Evolutionary conservation across 2,329 filamentous ascomycete species (phyloP), one percentile per base, ranked within the genome.

Genomic region (Claviceps capensis): DNA sequence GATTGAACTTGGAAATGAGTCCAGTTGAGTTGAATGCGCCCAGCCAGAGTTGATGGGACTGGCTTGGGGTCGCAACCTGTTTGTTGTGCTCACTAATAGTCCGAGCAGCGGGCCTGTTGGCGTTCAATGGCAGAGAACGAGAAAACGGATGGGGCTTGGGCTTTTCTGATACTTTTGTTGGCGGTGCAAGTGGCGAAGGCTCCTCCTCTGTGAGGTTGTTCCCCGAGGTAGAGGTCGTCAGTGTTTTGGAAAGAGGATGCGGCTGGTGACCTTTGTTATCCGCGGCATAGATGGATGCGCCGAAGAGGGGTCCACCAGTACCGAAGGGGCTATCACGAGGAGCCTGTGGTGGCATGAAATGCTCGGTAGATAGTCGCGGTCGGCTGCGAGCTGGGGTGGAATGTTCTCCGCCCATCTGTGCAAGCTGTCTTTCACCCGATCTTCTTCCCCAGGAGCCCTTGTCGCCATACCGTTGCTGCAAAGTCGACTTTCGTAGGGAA

Each of bases 1-100:
- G 83, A 62, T 93, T 94, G 67, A 94, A 87, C 71, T 98, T 98
- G 11, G 93, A 96, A 51, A 98, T 85, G 30, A 98, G 73, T 1
- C 91, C 90, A 0, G 93, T 97, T 1, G 93, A 97, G 74, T 88
- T 89, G 68, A 96, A 96, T 6, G 89, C 89, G 42, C 86, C 82
- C 36, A 86, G 83, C 52, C 86, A 77, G 22, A 90, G 85, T 62
- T 83, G 88, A 7, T 62, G 61, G 1, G 61, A 57, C 8, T 63
- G 65, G 48, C 58, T 65, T 73, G 86, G 42, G 75, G 85, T 58
- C 53, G 60, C 65, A 48, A 67, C 58, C 13, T 58, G 57, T 51
- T 60, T 63, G 43, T 56, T 59, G 23, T 62, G 58, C 17, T 69
- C 67, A 49, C 61, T 60, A 17, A 52, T 36, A 17, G 63, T 49